phyloP scores from a whole-genome alignment of 1,139 yeast genomes.

The Saccharomyces hybrid region DNA sequence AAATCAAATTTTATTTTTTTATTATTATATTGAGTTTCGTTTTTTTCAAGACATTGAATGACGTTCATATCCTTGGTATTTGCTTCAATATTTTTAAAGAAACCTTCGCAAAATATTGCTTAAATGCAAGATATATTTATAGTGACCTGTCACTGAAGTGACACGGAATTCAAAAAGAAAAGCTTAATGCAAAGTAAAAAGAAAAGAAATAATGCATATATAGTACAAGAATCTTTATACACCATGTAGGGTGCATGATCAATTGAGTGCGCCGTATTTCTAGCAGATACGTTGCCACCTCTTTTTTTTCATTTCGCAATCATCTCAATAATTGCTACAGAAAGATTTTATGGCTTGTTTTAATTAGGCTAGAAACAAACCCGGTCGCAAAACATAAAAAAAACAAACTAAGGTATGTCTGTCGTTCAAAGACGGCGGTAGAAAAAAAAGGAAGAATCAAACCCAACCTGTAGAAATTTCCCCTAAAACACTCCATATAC shows the following conservation, averaged over 20 bases:
- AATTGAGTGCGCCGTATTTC: background rate
- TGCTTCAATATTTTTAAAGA: background rate
- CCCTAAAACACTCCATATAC: background rate
- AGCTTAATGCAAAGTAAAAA: background rate
- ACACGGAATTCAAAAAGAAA: too few relatives aligned
- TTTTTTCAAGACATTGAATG: background rate
- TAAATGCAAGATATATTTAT: too few relatives aligned
- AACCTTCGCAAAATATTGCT: too few relatives aligned
- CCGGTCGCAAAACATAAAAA: background rate
- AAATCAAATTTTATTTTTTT: conserved; percentile 46
- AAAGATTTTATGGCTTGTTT: too few relatives aligned
- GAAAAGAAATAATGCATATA: background rate
- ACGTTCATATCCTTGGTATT: background rate
- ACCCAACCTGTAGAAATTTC: too few relatives aligned
- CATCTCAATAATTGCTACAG: too few relatives aligned
- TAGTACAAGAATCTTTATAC: background rate
- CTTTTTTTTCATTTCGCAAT: too few relatives aligned
- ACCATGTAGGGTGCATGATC: background rate
- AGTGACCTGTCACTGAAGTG: too few relatives aligned
- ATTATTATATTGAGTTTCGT: background rate
- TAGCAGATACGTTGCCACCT: background rate
- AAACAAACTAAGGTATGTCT: background rate
- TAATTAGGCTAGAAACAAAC: too few relatives aligned
- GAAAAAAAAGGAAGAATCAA: too few relatives aligned
- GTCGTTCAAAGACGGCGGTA: too few relatives aligned